Base-by-base conservation (phyloP, 169 alveolate genomes). In the Cryptosporidium sp. region DNA sequence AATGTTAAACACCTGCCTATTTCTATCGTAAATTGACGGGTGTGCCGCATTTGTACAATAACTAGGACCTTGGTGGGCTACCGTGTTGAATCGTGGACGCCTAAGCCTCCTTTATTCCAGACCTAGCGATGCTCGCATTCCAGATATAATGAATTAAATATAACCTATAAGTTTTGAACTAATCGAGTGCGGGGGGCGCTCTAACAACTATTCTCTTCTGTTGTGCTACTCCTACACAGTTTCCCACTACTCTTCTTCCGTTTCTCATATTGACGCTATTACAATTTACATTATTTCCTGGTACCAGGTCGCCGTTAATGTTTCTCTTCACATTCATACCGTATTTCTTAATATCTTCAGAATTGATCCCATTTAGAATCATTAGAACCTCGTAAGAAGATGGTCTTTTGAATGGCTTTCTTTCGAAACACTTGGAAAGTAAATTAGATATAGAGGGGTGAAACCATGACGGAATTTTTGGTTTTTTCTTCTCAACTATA, bases 201-300 rank as follows among this genome's bases (percentile, higher is more conserved):
- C 87, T 69, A 16, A 80, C 75, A 10, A 80, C 75, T 37, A 80
- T 62, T 14, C 85, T 80, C 35, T 84, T 89, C 29, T 89, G 93
- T 69, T 72, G 75, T 29, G 84, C 70, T 35, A 85, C 92, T 69
- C 92, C 93, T 21, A 85, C 39, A 85, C 92, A 92, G 86, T 93
- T 93, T 84, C 94, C 93, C 37, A 92, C 92, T 51, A 69, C 70
- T 68, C 85, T 91, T 87, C 91, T 75, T 92, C 85, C 93, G 72
- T 89, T 85, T 92, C 86, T 85, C 80, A 72, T 70, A 56, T 68
- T 45, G 31, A 80, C 69, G 75, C 84, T 58, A 60, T 67, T 85
- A 1, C 56, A 48, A 71, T 61, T 86, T 68, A 92, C 80, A 84
- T 84, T 87, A 61, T 73, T 91, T 33, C 86, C 86, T 7, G 72